Evolutionary conservation across 2,329 filamentous ascomycete species (phyloP), one percentile per base, ranked within the genome.

Genomic region (Eutypa lata): DNA sequence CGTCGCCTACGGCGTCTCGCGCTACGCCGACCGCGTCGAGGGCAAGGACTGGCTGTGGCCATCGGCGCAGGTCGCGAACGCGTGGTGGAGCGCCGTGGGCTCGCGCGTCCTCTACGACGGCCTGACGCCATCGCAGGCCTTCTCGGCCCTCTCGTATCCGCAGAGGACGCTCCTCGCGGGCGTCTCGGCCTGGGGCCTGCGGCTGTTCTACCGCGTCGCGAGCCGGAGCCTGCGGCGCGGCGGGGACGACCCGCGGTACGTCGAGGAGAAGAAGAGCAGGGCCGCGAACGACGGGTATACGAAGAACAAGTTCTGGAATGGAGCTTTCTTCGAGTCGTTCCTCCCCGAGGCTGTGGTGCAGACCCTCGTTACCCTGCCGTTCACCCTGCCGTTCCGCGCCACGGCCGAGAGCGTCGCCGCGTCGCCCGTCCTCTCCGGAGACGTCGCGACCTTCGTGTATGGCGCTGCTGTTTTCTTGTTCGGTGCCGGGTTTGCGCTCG

Each of bases 21-120:
- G 79, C 22, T 73, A 76, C 48, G 81, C 79, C 7, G 67, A 82
- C 59, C 73, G 75, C n/a, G 74, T 80, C 10, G 82, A 85, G 52
- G 70, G 76, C n/a, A 86, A 86, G 60, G 82, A 86, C 63, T 81
- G 77, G 72, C 66, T 82, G 6, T 84, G 81, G 81, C 79, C 81
- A 1, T 68, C 73, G 3, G 78, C 72, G 2, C 79, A 79, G 59
- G 75, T 84, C 10, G 65, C 73, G 52, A 84, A 83, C 61, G 81
- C 80, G 7, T 85, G 82, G 82, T 84, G 80, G 78, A 78, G 74
- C 51, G 80, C 82, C 21, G 66, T 85, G 42, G 80, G 81, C 14
- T 71, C 73, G n/a, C 76, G 75, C 5, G 69, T 82, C 11, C 64
- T 72, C 47, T 68, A 73, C 52, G 70, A 75, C 28, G 73, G 76